A percentile compares a stretch with the other conserved stretches of the same genome.
Evolutionary conservation across 805 yeast species (phyloP).

Genomic region (Ogataea allantospora): DNA sequence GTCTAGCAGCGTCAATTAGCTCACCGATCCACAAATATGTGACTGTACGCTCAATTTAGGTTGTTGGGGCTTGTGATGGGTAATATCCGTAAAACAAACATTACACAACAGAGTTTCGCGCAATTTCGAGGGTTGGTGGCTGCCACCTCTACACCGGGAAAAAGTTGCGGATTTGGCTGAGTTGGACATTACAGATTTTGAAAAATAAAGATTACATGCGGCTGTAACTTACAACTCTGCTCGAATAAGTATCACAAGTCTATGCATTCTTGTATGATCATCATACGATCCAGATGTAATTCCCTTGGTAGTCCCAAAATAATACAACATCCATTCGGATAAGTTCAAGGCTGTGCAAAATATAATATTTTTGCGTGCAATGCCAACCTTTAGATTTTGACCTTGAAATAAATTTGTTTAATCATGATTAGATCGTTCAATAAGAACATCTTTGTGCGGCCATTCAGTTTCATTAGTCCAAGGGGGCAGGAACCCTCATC

Average conservation of each 20-base stretch:
- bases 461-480: slow-evolving; percentile 1
- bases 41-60: background rate
- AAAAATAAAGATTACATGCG: too few relatives aligned
- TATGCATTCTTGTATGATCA: too few relatives aligned
- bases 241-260: too few relatives aligned
- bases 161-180: too few relatives aligned
- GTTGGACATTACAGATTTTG: too few relatives aligned
- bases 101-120: slow-evolving; percentile 6
- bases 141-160: slow-evolving; percentile 10
- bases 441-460: background rate
- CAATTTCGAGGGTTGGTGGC: slow-evolving; percentile 2
- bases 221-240: too few relatives aligned
- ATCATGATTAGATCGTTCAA: background rate
- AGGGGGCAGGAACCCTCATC: slow-evolving; percentile 4
- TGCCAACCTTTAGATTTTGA: too few relatives aligned
- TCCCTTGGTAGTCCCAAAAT: too few relatives aligned
- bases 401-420: background rate
- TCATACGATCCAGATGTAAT: too few relatives aligned
- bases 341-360: too few relatives aligned
- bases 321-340: too few relatives aligned
- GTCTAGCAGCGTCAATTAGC: slow-evolving; percentile 2
- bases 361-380: too few relatives aligned
- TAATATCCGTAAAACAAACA: slow-evolving; percentile 10
- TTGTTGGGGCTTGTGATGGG: slow-evolving; percentile 4
- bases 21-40: slow-evolving; percentile 2